Conservation (phyloP, 2,329 filamentous ascomycete genomes). For the Monosporascus sp. region DNA sequence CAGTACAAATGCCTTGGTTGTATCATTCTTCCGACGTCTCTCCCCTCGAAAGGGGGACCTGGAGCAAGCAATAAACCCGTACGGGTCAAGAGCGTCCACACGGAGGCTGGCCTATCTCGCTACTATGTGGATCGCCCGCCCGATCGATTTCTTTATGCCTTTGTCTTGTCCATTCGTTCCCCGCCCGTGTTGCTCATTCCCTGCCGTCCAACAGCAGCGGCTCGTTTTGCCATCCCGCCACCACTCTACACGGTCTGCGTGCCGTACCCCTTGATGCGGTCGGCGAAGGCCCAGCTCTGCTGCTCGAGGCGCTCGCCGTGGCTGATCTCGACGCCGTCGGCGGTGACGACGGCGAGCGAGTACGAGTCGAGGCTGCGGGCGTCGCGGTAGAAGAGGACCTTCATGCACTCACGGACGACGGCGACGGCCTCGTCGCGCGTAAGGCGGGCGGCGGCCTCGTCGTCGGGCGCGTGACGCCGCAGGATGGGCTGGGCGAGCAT, state of each 20-base stretch:
- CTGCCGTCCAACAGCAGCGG: too few species aligned
- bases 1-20: too few species aligned
- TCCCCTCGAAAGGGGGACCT: too few species aligned
- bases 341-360: constrained; percentile 83
- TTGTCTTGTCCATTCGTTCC: too few species aligned
- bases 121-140: too few species aligned
- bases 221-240: background rate
- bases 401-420: constrained; percentile 89
- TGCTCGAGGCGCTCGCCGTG: constrained; percentile 84
- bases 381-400: constrained; percentile 96
- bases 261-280: constrained; percentile 90
- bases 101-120: too few species aligned
- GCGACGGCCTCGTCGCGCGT: constrained; percentile 73
- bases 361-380: constrained; percentile 88
- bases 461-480: constrained; percentile 77
- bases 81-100: too few species aligned
- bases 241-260: constrained; percentile 63
- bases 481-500: constrained; percentile 92
- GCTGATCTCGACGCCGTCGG: constrained; percentile 80
- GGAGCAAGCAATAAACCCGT: too few species aligned
- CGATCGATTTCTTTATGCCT: too few species aligned
- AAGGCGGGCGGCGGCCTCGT: constrained; percentile 67
- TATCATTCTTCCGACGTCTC: too few species aligned
- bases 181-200: too few species aligned
- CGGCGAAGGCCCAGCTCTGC: constrained; percentile 98